Percentiles rank a stretch among this genome's conserved stretches.
phyloP scores from a whole-genome alignment of 163 green algal species.

The Scenedesmus sp. region DNA sequence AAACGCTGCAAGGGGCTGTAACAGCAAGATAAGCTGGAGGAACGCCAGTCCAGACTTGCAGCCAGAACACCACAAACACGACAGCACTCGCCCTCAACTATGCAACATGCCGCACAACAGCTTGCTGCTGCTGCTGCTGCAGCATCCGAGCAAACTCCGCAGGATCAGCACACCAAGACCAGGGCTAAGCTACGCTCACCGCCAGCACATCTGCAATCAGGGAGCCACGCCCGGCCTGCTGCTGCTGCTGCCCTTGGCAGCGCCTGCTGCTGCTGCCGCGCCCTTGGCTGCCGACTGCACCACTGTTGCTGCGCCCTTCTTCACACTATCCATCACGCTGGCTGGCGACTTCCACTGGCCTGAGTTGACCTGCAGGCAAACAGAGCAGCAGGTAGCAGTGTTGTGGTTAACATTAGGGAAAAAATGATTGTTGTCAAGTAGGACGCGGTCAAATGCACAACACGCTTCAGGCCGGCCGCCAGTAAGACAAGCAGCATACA shows the following conservation, averaged over 20 bases:
- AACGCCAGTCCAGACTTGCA: too few species aligned
- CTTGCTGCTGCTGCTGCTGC: too few species aligned
- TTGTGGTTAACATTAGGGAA: too few species aligned
- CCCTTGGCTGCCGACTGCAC: slow-evolving; percentile 37
- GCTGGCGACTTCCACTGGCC: slow-evolving; percentile 4
- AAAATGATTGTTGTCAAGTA: too few species aligned
- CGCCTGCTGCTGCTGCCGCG: slow-evolving; percentile 42
- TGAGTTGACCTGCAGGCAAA: slow-evolving; percentile 2
- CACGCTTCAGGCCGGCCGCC: background rate
- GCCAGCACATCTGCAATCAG: background rate
- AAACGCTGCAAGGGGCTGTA: background rate
- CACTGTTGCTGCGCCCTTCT: slow-evolving; percentile 29
- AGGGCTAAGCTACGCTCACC: too few species aligned
- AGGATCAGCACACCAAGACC: background rate
- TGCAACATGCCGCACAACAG: too few species aligned
- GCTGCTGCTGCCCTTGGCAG: slow-evolving; percentile 37
- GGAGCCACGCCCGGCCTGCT: slow-evolving; percentile 9
- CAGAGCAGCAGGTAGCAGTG: background rate
- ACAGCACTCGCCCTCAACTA: too few species aligned
- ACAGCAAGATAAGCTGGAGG: too few species aligned
- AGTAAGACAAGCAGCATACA: too few species aligned
- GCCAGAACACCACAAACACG: too few species aligned
- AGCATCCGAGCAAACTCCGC: too few species aligned
- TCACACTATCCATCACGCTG: slow-evolving; percentile 25
- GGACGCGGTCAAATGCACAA: background rate